A percentile compares a stretch with the other conserved stretches of the same genome.
Conservation (phyloP, 331 rosid genomes). For the Telfairia occidentalis region DNA sequence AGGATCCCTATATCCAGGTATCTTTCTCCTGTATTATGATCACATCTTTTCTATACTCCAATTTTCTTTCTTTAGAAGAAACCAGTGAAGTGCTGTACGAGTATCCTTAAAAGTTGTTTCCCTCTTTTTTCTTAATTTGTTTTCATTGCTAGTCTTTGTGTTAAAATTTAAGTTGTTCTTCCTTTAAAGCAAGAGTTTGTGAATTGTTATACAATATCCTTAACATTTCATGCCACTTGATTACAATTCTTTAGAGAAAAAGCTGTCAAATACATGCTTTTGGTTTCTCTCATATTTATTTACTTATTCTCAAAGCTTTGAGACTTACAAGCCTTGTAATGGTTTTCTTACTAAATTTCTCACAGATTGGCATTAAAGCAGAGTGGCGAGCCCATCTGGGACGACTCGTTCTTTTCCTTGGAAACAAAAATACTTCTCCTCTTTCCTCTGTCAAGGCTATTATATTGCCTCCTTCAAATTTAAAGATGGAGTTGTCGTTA, state of each 20-base stretch:
- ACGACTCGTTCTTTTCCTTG: constrained; percentile 88
- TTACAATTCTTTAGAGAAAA: neutral
- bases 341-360: constrained; percentile 2
- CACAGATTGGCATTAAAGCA: constrained; percentile 91
- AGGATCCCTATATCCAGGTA: constrained; percentile 98
- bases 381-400: constrained; percentile 95
- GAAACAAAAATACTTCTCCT: constrained; percentile 86
- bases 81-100: neutral
- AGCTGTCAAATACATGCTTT: neutral
- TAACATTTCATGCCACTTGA: neutral
- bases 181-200: neutral
- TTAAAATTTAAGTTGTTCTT: neutral
- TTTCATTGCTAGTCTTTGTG: too few relatives aligned
- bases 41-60: neutral
- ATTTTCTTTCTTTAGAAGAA: neutral
- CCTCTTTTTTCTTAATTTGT: too few relatives aligned
- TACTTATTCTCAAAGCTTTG: neutral
- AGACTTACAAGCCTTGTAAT: neutral
- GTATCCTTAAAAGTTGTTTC: neutral
- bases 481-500: constrained; percentile 77
- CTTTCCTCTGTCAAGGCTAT: constrained; percentile 83
- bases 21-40: neutral
- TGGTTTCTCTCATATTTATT: neutral
- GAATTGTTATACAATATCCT: neutral
- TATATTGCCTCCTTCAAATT: constrained; percentile 77